phyloP scores from a whole-genome alignment of 2,329 filamentous ascomycete genomes.

The Paramyrothecium roridum region DNA sequence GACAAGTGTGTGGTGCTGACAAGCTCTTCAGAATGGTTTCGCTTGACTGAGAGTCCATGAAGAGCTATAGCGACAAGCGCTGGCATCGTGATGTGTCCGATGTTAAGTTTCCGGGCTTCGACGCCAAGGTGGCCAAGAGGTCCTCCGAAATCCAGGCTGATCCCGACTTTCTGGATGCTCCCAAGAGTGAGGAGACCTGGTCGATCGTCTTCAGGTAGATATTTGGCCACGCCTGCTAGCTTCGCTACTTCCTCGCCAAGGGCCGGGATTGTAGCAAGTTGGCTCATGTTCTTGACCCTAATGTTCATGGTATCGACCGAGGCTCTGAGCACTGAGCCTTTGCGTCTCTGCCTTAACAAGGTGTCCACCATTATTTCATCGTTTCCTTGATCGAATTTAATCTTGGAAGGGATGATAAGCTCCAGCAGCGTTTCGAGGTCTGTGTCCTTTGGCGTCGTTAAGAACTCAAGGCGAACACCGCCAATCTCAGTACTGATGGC shows the following conservation, averaged over 20 bases:
- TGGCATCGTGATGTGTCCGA: conserved; percentile 81
- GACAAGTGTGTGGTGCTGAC: conserved; percentile 49
- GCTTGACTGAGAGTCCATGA: conserved; percentile 55
- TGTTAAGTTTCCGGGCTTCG: conserved; percentile 60
- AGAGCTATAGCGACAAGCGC: conserved; percentile 78
- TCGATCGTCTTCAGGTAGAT: conserved; percentile 91
- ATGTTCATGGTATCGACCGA: conserved; percentile 63
- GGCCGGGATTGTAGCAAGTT: conserved; percentile 64
- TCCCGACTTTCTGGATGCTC: conserved; percentile 60
- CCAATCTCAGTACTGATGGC: conserved; percentile 61
- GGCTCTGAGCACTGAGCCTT: conserved; percentile 77
- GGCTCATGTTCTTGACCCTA: conserved; percentile 58
- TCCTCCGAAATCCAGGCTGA: conserved; percentile 61
- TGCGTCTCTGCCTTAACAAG: conserved; percentile 77
- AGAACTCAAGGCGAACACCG: conserved; percentile 69
- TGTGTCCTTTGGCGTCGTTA: conserved; percentile 68
- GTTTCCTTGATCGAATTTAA: conserved; percentile 79
- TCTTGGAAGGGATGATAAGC: conserved; percentile 86
- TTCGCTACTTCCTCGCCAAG: conserved; percentile 78
- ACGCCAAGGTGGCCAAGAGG: conserved; percentile 64
- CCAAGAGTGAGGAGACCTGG: conserved; percentile 80
- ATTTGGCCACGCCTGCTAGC: conserved; percentile 85
- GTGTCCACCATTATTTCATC: conserved; percentile 96
- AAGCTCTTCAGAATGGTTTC: conserved; percentile 69
- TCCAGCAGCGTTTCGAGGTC: conserved; percentile 82